These are phyloP conservation scores for Monosporascus sp. DNA, from an alignment of 2,329 filamentous ascomycete species.

Conservation along the genomic window DNA sequence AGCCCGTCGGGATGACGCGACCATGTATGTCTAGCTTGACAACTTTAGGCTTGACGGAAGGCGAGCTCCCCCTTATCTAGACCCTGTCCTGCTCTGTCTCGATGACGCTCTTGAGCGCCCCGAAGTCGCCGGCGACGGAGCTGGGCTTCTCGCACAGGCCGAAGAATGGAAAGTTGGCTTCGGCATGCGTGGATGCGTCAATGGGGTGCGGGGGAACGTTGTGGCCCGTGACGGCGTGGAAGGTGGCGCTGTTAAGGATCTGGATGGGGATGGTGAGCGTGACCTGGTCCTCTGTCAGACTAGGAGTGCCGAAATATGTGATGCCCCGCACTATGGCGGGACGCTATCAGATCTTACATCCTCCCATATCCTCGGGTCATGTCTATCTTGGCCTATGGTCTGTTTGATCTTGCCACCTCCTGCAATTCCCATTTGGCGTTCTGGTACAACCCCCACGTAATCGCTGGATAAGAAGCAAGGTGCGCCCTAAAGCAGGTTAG, in stretches of 20 bases:
- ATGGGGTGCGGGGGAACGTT: constrained; percentile 31
- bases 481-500: too few relatives aligned
- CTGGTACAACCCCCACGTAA: too few relatives aligned
- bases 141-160: constrained; percentile 19
- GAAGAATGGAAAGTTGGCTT: constrained; percentile 32
- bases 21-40: not conserved
- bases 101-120: constrained; percentile 11
- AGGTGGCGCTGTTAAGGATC: constrained; percentile 32
- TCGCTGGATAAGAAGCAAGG: too few relatives aligned
- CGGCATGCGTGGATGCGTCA: constrained; percentile 26
- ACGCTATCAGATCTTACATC: too few relatives aligned
- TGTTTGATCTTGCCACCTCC: constrained; percentile 15
- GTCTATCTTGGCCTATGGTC: constrained; percentile 6
- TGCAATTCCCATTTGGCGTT: constrained; percentile 9
- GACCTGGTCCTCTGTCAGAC: not conserved
- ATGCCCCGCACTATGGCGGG: too few relatives aligned
- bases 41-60: constrained; percentile 1
- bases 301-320: too few relatives aligned
- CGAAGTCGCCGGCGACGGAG: constrained; percentile 11
- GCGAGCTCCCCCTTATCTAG: constrained; percentile 3
- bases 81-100: constrained; percentile 11
- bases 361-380: constrained; percentile 2
- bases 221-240: constrained; percentile 30
- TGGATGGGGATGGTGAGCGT: constrained; percentile 24
- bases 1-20: not conserved